Evolutionary conservation across 495 filamentous ascomycete species (phyloP), one percentile per base, ranked within the genome.

Genomic region (Ramalina intermedia): DNA sequence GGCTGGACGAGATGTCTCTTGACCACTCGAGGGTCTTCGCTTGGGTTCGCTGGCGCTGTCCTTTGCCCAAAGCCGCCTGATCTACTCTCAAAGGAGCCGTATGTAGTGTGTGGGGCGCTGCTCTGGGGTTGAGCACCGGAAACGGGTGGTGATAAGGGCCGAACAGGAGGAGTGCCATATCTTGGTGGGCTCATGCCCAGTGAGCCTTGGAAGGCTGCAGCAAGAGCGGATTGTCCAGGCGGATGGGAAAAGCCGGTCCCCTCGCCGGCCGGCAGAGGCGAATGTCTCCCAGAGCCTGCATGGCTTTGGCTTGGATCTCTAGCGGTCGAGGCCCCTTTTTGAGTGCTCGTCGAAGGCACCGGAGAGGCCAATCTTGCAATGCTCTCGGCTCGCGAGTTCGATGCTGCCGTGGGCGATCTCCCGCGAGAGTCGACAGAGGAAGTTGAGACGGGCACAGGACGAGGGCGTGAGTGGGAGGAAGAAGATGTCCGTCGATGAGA

Each of bases 21-120:
- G 41, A 94, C 71, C 18, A 94, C 79, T 58, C 87, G 84, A 5
- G 81, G 80, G 47, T 93, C 82, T 61, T 94, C 87, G 55, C 73
- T 79, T 9, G 82, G 74, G 17, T 61, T 71, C 14, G 57, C 50
- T 6, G 63, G 61, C 16, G 59, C 52, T 49, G 58, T 60, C 29
- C 63, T 60, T 20, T 45, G 58, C 56, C 52, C 61, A 49, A 54
- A 67, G 33, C 57, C 63, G n/a, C 64, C 62, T 12, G 63, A 63
- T 37, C 74, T 75, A 27, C 70, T 72, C 37, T 91, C 85, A 55
- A 90, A 84, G 7, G 87, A 91, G 36, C 85, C 87, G 62, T 89
- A 87, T 43, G 78, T 81, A 39, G 82, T 82, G 38, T 74, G 73
- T 4, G 73, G 64, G 18, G 67, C 69, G 20, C 68, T 69, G n/a